Conservation (phyloP, 176 grass and related monocot genomes). For the Calamus simplicifolius region DNA sequence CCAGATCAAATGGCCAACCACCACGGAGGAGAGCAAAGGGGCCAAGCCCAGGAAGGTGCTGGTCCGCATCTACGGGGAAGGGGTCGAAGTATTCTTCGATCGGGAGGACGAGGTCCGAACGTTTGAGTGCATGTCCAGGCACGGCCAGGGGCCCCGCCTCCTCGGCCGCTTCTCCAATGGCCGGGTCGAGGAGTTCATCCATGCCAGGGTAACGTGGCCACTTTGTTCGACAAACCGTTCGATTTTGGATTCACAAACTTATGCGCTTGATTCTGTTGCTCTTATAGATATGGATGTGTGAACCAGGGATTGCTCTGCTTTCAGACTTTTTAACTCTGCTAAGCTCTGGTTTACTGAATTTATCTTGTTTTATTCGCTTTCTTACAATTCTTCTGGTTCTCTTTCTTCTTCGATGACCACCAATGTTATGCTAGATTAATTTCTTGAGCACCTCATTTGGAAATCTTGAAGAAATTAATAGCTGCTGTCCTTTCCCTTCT, state of each 20-base stretch:
- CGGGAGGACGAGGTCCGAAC: slow-evolving; percentile 84
- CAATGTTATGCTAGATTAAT: too few species aligned
- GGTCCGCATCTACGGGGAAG: slow-evolving; percentile 88
- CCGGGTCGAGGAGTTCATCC: slow-evolving; percentile 98
- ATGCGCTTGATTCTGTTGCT: too few species aligned
- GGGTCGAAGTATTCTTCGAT: slow-evolving; percentile 82
- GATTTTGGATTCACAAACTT: too few species aligned
- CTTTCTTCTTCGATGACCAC: too few species aligned
- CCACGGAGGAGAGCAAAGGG: slow-evolving; percentile 23
- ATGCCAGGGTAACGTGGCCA: slow-evolving; percentile 52
- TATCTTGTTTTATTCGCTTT: too few species aligned
- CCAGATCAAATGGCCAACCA: slow-evolving; percentile 70
- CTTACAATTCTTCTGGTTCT: too few species aligned
- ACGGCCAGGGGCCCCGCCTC: slow-evolving; percentile 85
- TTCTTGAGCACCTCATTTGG: too few species aligned
- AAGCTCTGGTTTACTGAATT: too few species aligned
- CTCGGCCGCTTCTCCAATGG: slow-evolving; percentile 81
- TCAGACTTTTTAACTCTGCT: not conserved
- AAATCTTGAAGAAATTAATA: too few species aligned
- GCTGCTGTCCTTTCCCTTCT: too few species aligned
- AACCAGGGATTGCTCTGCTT: not conserved
- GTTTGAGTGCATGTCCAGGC: slow-evolving; percentile 93
- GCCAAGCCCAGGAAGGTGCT: slow-evolving; percentile 45
- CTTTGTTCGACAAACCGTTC: too few species aligned
- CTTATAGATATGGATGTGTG: too few species aligned